phyloP scores from a whole-genome alignment of 257 asterid species.

The Solanum microdontum region DNA sequence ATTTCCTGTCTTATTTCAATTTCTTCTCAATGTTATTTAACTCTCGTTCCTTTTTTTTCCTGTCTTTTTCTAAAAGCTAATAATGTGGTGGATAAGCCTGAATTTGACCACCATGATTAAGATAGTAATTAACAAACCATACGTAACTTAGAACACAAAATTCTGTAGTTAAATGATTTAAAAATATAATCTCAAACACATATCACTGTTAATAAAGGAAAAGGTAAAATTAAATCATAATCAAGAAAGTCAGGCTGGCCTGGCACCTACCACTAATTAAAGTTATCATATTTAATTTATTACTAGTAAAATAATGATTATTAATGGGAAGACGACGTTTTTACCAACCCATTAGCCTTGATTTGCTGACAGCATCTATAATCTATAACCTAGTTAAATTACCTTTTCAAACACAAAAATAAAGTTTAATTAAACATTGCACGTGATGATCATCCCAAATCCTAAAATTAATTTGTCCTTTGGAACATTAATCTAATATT shows the following conservation, averaged over 20 bases:
- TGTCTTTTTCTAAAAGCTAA: background rate
- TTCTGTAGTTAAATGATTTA: background rate
- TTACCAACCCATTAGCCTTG: constrained; percentile 2
- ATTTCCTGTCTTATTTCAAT: background rate
- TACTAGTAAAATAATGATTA: background rate
- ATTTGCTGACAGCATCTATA: constrained; percentile 2
- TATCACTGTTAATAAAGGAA: background rate
- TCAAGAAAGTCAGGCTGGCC: background rate
- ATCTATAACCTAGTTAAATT: background rate
- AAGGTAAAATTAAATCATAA: background rate
- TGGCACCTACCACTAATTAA: background rate
- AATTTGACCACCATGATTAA: background rate
- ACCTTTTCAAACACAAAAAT: background rate
- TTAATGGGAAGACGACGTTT: background rate
- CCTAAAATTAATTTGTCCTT: background rate
- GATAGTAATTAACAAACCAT: background rate
- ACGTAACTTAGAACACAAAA: background rate
- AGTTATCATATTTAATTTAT: background rate
- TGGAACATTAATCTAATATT: background rate
- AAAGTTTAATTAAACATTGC: background rate
- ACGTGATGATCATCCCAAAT: background rate
- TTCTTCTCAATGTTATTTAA: background rate
- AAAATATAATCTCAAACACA: background rate
- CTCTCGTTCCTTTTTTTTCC: background rate
- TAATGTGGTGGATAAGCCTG: background rate